Evolutionary conservation across 176 grass and related monocot genomes (phyloP).

Genomic region (Poa pratensis): DNA sequence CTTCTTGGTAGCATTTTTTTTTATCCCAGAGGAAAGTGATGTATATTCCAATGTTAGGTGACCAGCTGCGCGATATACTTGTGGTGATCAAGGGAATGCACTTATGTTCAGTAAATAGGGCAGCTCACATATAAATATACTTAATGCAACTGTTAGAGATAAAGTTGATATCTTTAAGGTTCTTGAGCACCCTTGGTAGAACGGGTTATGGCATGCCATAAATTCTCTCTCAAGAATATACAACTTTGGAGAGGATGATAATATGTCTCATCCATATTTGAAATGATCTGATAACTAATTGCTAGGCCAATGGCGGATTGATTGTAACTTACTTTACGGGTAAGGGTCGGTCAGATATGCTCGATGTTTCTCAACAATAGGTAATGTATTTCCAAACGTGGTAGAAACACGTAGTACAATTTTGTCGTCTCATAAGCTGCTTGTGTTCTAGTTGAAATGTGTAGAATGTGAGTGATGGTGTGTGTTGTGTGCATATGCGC

Average conservation of each 20-base stretch:
- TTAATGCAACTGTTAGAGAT: neutral
- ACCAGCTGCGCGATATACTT: neutral
- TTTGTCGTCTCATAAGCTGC: neutral
- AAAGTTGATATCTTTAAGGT: neutral
- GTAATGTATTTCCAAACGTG: neutral
- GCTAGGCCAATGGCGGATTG: neutral
- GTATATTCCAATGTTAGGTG: neutral
- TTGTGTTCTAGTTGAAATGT: neutral
- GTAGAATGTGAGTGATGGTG: constrained; percentile 7
- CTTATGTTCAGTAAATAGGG: neutral
- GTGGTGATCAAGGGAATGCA: neutral
- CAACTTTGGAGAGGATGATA: neutral
- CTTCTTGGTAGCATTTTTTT: neutral
- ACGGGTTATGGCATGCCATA: neutral
- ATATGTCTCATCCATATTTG: constrained; percentile 15
- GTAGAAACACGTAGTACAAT: neutral
- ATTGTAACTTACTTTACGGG: neutral
- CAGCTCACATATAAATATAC: neutral
- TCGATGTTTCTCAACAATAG: constrained; percentile 13
- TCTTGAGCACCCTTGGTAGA: neutral
- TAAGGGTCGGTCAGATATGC: neutral
- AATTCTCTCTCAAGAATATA: constrained; percentile 23
- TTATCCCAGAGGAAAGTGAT: constrained; percentile 1
- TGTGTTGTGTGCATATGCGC: neutral
- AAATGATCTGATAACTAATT: neutral